Base-by-base conservation (phyloP, 2,329 filamentous ascomycete species). In the Xylariaceae sp. region DNA sequence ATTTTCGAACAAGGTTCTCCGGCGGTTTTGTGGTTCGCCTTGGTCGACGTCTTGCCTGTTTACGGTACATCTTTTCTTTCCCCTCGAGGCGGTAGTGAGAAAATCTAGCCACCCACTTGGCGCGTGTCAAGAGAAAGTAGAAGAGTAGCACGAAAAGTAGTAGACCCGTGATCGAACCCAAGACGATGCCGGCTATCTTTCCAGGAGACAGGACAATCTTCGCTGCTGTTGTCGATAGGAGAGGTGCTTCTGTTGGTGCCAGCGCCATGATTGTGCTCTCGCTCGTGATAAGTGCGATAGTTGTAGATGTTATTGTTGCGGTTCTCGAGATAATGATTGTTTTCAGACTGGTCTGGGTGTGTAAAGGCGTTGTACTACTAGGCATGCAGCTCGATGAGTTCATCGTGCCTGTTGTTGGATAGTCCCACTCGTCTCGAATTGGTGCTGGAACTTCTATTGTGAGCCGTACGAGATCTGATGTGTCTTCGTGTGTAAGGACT, bases 51-150 rank as follows among this genome's bases (percentile, higher is more conserved):
- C 16, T 33, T n/a, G 11, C n/a, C 41, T 23, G 29, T 6, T 16
- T 14, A 21, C 21, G 34, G 33, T 55, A 8, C 16, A 26, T 26
- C n/a, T 41, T 26, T 34, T 53, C 52, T 29, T 31, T n/a, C 6
- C 8, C 21, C 34, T 57, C 23, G 2, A 37, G 47, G 16, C 37
- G 34, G 11, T 47, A 41, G 6, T 29, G 2, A 8, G 17, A 16
- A 14, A 45, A 7, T 33, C 21, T 21, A 11, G 6, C n/a, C 23
- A 45, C 3, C 37, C 48, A 60, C 14, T 33, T 37, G 11, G 16
- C 17, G n/a, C 53, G 53, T 14, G 46, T 60, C 29, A 58, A 19
- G 24, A 53, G 12, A 28, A 60, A 12, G 34, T 60, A 57, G 41
- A 58, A 29, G 12, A 60, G 16, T 16, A 58, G 8, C 23, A 54